phyloP scores from a whole-genome alignment of 768 basidiomycete species.

The Podaxis pistillaris region DNA sequence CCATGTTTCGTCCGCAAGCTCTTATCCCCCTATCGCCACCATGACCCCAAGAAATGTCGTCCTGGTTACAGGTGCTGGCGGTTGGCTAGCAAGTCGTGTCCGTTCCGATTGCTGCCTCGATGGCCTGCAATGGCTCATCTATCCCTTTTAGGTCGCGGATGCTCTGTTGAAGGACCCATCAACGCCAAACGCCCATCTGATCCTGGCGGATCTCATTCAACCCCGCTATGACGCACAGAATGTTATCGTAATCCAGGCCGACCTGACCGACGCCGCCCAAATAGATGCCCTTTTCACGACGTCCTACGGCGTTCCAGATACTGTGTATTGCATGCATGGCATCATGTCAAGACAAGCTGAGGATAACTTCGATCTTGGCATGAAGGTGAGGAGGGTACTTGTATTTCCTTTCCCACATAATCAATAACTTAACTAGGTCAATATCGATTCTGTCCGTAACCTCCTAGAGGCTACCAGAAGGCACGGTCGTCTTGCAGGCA shows the following conservation, averaged over 20 bases:
- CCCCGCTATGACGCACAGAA: conserved; percentile 31
- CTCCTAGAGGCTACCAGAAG: conserved; percentile 37
- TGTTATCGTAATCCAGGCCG: conserved; percentile 35
- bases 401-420: not conserved
- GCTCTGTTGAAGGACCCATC: conserved; percentile 30
- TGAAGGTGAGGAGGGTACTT: conserved; percentile 30
- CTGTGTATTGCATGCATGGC: conserved; percentile 50
- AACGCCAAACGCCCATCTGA: conserved; percentile 40
- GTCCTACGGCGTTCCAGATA: conserved; percentile 37
- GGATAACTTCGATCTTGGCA: conserved; percentile 56
- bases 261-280: conserved; percentile 36
- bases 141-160: conserved; percentile 30
- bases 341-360: conserved; percentile 66
- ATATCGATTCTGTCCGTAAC: conserved; percentile 53
- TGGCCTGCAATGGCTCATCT: not conserved
- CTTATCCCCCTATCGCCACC: not conserved
- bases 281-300: conserved; percentile 38
- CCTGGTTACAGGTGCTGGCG: conserved; percentile 45
- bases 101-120: conserved; percentile 11
- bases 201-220: conserved; percentile 49
- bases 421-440: conserved; percentile 34
- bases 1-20: not conserved
- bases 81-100: conserved; percentile 38
- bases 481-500: conserved; percentile 18
- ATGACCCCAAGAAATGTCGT: conserved; percentile 30